Evolutionary conservation across 2,329 filamentous ascomycete species (phyloP).

Genomic region (Aspergillus aculeatinus): DNA sequence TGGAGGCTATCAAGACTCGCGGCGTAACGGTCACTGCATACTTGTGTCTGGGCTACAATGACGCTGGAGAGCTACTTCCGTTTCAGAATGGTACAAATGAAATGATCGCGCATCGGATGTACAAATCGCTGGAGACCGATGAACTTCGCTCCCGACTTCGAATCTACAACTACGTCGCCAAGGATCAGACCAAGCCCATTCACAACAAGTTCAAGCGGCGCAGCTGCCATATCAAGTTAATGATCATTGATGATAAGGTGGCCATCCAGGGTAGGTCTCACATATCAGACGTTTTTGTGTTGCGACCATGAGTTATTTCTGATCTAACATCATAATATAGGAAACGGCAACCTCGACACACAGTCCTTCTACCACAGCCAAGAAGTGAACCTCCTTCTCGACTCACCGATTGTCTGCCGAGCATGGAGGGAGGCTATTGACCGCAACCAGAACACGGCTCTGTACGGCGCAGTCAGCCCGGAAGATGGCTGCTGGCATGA

Average conservation of each 20-base stretch:
- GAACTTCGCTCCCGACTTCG: constrained; percentile 54
- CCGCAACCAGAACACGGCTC: constrained; percentile 66
- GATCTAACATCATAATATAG: constrained; percentile 2
- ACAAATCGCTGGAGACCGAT: constrained; percentile 55
- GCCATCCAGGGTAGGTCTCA: constrained; percentile 60
- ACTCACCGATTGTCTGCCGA: constrained; percentile 60
- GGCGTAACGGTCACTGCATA: constrained; percentile 69
- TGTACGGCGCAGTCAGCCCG: constrained; percentile 55
- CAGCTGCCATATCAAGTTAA: constrained; percentile 73
- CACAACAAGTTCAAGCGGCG: constrained; percentile 65
- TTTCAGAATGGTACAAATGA: constrained; percentile 76
- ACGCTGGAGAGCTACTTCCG: constrained; percentile 72
- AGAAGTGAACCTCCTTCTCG: constrained; percentile 74
- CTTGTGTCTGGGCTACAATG: constrained; percentile 76
- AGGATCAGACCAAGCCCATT: constrained; percentile 68
- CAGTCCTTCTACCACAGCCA: constrained; percentile 77
- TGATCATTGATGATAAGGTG: constrained; percentile 69
- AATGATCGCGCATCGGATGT: constrained; percentile 62
- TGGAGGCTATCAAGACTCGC: constrained; percentile 60
- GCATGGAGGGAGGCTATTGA: constrained; percentile 63
- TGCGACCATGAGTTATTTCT: too few species aligned
- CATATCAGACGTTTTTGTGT: constrained; percentile 1
- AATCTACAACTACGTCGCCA: constrained; percentile 70
- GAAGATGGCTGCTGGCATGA: constrained; percentile 65
- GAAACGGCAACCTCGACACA: constrained; percentile 77